Evolutionary conservation across 345 rosid genomes (phyloP).

Genomic region (Hypericum perforatum): DNA sequence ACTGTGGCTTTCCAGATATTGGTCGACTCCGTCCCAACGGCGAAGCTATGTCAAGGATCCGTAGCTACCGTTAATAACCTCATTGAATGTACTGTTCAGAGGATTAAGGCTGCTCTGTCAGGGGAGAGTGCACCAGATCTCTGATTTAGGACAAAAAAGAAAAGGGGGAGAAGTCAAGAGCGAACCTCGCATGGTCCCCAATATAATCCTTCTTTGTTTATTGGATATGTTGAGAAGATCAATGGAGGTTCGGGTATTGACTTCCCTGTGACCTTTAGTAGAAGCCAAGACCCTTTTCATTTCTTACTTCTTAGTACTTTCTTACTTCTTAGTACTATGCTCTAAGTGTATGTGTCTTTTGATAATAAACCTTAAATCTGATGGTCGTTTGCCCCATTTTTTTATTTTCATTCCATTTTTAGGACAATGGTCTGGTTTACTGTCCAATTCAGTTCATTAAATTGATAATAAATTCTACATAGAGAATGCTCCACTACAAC

Average conservation of each 20-base stretch:
- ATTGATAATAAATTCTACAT: too few species aligned
- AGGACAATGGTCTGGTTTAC: too few species aligned
- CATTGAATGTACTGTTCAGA: conserved; percentile 73
- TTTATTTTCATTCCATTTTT: too few species aligned
- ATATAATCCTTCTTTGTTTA: neutral
- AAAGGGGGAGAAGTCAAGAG: conserved; percentile 70
- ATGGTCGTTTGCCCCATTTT: too few species aligned
- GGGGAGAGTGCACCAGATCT: conserved; percentile 25
- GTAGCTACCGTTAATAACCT: conserved; percentile 71
- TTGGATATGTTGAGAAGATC: neutral
- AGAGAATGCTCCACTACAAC: too few species aligned
- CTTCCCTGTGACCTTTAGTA: conserved; percentile 25
- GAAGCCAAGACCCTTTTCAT: neutral
- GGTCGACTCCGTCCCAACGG: conserved; percentile 66
- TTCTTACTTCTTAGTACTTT: neutral
- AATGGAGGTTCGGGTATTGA: conserved; percentile 84
- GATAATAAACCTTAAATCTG: too few species aligned
- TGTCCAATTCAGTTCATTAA: too few species aligned
- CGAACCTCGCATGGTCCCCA: conserved; percentile 74
- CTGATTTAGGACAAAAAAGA: conserved; percentile 5
- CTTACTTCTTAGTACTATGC: neutral
- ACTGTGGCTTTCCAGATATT: conserved; percentile 78
- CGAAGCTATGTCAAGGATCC: conserved; percentile 67
- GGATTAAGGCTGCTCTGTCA: conserved; percentile 50
- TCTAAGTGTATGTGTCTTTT: too few species aligned